These are phyloP conservation scores for Hanseniaspora jakobsenii DNA, from an alignment of 805 yeast genomes.

Conservation along the genomic window DNA sequence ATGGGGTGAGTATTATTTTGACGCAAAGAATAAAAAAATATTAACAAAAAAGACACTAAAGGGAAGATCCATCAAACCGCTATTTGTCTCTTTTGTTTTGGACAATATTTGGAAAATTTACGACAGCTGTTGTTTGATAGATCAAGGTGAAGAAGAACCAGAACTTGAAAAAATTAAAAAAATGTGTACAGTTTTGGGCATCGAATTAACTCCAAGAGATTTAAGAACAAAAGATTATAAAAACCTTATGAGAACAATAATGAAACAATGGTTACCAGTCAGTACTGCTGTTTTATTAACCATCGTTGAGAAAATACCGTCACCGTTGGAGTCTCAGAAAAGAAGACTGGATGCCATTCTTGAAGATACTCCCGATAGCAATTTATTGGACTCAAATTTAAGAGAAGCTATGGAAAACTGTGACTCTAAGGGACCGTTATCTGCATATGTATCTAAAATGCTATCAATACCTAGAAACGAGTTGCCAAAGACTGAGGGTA, in stretches of 20 bases:
- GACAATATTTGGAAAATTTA: constrained; percentile 91
- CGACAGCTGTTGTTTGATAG: constrained; percentile 50
- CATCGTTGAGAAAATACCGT: constrained; percentile 74
- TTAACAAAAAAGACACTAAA: constrained; percentile 53
- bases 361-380: constrained; percentile 21
- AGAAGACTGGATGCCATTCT: constrained; percentile 59
- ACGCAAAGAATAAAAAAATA: constrained; percentile 79
- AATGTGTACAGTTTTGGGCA: constrained; percentile 56
- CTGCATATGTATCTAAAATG: constrained; percentile 82
- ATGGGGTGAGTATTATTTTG: constrained; percentile 91
- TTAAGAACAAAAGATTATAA: constrained; percentile 66
- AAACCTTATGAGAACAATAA: constrained; percentile 47
- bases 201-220: constrained; percentile 64
- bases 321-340: constrained; percentile 66
- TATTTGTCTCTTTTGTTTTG: constrained; percentile 75
- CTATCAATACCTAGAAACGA: constrained; percentile 74
- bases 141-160: constrained; percentile 21
- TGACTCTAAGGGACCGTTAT: constrained; percentile 49
- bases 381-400: constrained; percentile 38
- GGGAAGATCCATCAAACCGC: constrained; percentile 54
- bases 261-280: constrained; percentile 91
- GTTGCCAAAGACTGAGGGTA: constrained; percentile 45
- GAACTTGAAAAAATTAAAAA: constrained; percentile 62
- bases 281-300: constrained; percentile 74
- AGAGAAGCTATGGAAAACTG: constrained; percentile 52